phyloP scores from a whole-genome alignment of 768 basidiomycete genomes.

The Phanerodontia chrysosporium region DNA sequence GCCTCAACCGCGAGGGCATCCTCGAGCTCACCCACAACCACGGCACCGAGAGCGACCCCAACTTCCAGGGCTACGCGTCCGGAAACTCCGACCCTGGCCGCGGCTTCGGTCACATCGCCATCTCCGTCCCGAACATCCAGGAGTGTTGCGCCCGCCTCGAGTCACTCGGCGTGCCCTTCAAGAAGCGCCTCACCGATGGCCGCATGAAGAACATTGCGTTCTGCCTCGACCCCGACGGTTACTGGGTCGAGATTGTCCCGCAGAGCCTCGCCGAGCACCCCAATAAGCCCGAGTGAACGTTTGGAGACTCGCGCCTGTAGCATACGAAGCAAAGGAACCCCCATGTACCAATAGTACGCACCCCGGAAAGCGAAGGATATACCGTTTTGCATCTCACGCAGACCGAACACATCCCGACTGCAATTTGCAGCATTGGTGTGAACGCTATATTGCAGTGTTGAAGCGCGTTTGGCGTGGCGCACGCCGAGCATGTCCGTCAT shows the following conservation, averaged over 20 bases:
- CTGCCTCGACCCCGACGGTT: constrained; percentile 80
- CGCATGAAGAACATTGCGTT: constrained; percentile 85
- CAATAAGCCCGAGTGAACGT: not conserved
- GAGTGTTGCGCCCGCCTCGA: constrained; percentile 84
- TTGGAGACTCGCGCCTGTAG: not conserved
- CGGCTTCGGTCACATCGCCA: constrained; percentile 87
- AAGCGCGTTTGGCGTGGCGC: too few species aligned
- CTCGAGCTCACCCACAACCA: constrained; percentile 89
- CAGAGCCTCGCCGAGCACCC: constrained; percentile 7
- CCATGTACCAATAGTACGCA: not conserved
- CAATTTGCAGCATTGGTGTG: too few species aligned
- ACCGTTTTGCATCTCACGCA: not conserved
- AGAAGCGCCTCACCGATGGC: constrained; percentile 83
- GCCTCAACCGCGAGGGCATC: constrained; percentile 69
- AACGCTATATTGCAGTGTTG: too few species aligned
- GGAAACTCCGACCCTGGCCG: constrained; percentile 83
- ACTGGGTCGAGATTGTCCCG: constrained; percentile 59
- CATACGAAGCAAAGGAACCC: not conserved
- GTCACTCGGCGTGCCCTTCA: constrained; percentile 72
- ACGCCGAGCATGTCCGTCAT: too few species aligned
- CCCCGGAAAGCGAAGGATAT: not conserved
- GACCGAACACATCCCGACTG: too few species aligned
- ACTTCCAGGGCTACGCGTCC: constrained; percentile 77
- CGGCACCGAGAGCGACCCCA: constrained; percentile 77
- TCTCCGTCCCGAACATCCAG: constrained; percentile 80